A percentile compares a stretch with the other conserved stretches of the same genome.
Conservation (phyloP, 495 filamentous ascomycete species). For the Podospora tetraspora region DNA sequence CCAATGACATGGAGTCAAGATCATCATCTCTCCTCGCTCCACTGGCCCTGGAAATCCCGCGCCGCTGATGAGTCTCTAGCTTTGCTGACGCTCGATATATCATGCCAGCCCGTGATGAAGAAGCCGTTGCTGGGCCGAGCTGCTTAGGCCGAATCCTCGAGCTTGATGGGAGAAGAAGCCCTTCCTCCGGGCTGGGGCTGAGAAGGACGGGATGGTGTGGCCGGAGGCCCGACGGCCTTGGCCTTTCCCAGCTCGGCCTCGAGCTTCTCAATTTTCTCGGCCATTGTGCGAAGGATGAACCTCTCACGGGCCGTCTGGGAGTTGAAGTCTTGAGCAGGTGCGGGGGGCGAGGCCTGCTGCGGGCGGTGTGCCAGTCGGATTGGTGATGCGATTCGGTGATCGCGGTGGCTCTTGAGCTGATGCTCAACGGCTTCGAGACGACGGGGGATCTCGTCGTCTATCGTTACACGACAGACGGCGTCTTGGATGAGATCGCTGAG, state of each 20-base stretch:
- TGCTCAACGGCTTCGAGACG: no score
- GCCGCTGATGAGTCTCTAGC: no score
- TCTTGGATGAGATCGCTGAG: no score
- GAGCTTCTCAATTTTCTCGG: not conserved
- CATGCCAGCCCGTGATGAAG: not conserved
- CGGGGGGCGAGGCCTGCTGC: not conserved
- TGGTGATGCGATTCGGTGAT: no score
- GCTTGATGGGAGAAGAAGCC: not conserved
- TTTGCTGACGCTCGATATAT: no score
- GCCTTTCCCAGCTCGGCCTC: not conserved
- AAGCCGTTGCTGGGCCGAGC: not conserved
- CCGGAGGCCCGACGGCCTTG: not conserved
- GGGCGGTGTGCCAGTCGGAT: no score
- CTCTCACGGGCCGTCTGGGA: not conserved
- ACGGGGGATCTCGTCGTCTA: not conserved
- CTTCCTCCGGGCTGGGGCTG: not conserved
- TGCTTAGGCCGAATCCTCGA: not conserved
- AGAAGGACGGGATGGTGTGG: not conserved
- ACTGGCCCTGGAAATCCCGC: no score
- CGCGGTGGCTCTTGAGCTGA: no score
- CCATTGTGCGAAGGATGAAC: not conserved
- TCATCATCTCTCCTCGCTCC: not conserved
- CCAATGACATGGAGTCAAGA: not conserved
- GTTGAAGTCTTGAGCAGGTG: not conserved
- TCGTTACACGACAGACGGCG: no score